A percentile compares a stretch with the other conserved stretches of the same genome.
phyloP scores from a whole-genome alignment of 192 early-diverging fungal genomes.

The Umbelopsis isabellina region DNA sequence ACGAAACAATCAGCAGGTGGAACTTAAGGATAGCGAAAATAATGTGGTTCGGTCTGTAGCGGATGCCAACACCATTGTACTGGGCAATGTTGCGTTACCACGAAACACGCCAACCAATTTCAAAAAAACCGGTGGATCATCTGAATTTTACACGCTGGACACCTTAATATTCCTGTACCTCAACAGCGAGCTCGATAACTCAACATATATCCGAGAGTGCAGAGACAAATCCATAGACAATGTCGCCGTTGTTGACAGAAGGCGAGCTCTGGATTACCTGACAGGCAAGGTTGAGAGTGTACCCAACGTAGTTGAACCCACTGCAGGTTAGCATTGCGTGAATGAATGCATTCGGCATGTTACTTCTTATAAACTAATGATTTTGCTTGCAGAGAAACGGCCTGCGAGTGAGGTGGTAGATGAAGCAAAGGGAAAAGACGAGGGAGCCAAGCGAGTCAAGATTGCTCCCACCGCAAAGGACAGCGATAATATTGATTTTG shows the following conservation, averaged over 20 bases:
- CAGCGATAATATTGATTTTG: constrained; percentile 39
- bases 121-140: constrained; percentile 54
- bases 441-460: constrained; percentile 42
- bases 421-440: constrained; percentile 33
- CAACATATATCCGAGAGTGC: constrained; percentile 73
- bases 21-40: constrained; percentile 49
- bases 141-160: constrained; percentile 69
- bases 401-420: constrained; percentile 39
- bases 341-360: not conserved
- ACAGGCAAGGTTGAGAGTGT: constrained; percentile 57
- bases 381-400: constrained; percentile 30
- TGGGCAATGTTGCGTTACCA: constrained; percentile 58
- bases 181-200: constrained; percentile 63
- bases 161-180: constrained; percentile 75
- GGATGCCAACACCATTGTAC: constrained; percentile 55
- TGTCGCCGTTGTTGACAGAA: constrained; percentile 77
- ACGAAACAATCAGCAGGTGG: constrained; percentile 54
- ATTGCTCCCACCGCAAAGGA: constrained; percentile 25
- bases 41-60: constrained; percentile 44
- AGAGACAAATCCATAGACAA: constrained; percentile 60
- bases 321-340: constrained; percentile 24
- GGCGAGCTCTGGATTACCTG: constrained; percentile 71
- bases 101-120: constrained; percentile 60
- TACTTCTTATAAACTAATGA: not conserved
- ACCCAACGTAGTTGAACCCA: constrained; percentile 39